These are phyloP conservation scores for Paramecium sonneborni DNA, from an alignment of 73 alveolate genomes.

Conservation along the genomic window DNA sequence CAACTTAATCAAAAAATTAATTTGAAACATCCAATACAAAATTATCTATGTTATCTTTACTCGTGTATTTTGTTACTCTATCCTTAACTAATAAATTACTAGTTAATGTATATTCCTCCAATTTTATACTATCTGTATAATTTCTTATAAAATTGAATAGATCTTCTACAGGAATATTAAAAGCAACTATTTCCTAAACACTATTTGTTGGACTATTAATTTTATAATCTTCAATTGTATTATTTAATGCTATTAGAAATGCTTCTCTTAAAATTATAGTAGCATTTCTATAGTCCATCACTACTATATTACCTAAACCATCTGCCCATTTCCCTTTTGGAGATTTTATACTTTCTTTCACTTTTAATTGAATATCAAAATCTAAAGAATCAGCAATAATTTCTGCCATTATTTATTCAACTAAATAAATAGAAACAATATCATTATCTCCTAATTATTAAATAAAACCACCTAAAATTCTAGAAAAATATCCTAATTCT, in stretches of 20 bases:
- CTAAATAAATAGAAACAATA: background rate
- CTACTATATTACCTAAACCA: conserved; percentile 43
- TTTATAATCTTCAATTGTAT: background rate
- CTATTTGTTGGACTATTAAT: background rate
- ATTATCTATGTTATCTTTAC: background rate
- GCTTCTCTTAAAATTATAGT: conserved; percentile 17
- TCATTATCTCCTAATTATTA: background rate
- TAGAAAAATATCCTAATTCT: background rate
- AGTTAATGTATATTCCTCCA: conserved; percentile 47
- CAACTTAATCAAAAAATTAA: background rate
- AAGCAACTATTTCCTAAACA: background rate
- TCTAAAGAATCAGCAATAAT: conserved; percentile 23
- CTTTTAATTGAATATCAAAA: background rate
- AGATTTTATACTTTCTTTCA: background rate
- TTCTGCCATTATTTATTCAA: background rate
- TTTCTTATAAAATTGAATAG: background rate
- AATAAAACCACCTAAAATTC: background rate
- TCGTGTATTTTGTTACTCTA: conserved; percentile 52
- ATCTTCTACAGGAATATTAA: background rate
- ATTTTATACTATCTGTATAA: background rate
- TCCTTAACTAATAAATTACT: conserved; percentile 39
- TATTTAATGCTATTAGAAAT: background rate
- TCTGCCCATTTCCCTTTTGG: conserved; percentile 65
- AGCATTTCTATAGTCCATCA: conserved; percentile 11
- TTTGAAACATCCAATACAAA: conserved; percentile 24